Percentiles rank a stretch among this genome's conserved stretches.
Conservation (phyloP, 2,329 filamentous ascomycete genomes). For the Colletotrichum sp. region DNA sequence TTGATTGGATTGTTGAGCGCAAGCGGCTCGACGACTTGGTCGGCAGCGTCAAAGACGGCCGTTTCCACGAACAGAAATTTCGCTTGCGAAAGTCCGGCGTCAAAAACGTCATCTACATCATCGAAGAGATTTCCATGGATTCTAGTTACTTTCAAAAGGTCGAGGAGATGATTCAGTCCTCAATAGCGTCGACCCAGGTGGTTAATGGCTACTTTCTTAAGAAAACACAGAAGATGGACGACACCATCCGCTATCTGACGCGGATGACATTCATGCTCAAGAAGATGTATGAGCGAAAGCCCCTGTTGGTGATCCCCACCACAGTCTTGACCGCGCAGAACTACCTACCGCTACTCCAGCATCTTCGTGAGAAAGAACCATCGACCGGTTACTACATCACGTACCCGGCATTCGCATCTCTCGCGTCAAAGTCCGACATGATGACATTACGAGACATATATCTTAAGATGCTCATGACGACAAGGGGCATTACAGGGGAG, state of each 20-base stretch:
- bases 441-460: constrained; percentile 78
- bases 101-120: constrained; percentile 78
- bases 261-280: constrained; percentile 74
- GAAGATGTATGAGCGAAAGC: constrained; percentile 64
- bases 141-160: constrained; percentile 59
- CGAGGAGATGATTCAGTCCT: constrained; percentile 72
- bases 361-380: constrained; percentile 59
- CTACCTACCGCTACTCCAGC: constrained; percentile 67
- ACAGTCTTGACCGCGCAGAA: constrained; percentile 66
- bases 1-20: constrained; percentile 83
- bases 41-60: constrained; percentile 81
- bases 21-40: constrained; percentile 83
- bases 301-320: constrained; percentile 70
- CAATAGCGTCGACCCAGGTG: constrained; percentile 79
- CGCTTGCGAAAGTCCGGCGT: constrained; percentile 74
- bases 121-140: constrained; percentile 74
- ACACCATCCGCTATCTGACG: constrained; percentile 77
- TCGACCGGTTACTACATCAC: constrained; percentile 64
- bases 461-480: constrained; percentile 88
- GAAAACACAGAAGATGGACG: constrained; percentile 75
- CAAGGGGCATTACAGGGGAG: constrained; percentile 75
- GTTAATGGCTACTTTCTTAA: constrained; percentile 83
- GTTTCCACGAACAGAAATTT: constrained; percentile 87
- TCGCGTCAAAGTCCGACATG: constrained; percentile 77
- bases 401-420: constrained; percentile 73